phyloP scores from a whole-genome alignment of 1,284 basidiomycete genomes.

The Mrakiaceae sp. region DNA sequence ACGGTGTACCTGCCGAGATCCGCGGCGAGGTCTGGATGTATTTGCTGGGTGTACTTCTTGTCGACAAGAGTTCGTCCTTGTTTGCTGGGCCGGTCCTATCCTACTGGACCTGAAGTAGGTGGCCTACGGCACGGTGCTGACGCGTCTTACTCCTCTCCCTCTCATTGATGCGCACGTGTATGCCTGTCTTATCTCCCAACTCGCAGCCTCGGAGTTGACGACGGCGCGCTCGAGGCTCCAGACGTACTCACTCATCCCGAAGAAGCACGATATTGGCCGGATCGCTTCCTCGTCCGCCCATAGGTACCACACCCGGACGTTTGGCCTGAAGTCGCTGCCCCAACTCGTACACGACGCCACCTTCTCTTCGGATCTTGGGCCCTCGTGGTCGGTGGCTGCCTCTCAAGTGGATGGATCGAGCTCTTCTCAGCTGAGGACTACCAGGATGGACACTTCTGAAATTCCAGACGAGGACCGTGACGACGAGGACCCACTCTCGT shows the following conservation, averaged over 20 bases:
- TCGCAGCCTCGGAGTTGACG: constrained; percentile 27
- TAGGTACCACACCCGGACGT: constrained; percentile 4
- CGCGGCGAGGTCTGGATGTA: constrained; percentile 37
- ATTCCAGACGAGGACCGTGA: no score
- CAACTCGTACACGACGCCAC: background rate
- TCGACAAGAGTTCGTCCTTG: constrained; percentile 25
- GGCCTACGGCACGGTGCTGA: no score
- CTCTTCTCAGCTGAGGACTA: no score
- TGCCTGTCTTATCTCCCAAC: no score
- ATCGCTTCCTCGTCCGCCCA: background rate
- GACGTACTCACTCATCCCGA: constrained; percentile 25
- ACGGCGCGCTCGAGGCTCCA: constrained; percentile 25
- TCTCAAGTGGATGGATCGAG: no score
- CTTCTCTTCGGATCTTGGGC: background rate
- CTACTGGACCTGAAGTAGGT: no score
- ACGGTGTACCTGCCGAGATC: constrained; percentile 29
- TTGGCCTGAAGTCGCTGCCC: background rate
- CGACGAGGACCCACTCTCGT: no score
- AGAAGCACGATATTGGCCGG: constrained; percentile 1
- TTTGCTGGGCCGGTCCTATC: no score
- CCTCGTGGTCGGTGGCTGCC: no score
- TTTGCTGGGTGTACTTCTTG: constrained; percentile 30
- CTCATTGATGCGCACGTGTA: no score
- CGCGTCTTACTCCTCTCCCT: no score
- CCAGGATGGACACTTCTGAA: no score